A percentile compares a stretch with the other conserved stretches of the same genome.
Conservation (phyloP, 2,329 filamentous ascomycete species). For the Dactylellina parvicollis region DNA sequence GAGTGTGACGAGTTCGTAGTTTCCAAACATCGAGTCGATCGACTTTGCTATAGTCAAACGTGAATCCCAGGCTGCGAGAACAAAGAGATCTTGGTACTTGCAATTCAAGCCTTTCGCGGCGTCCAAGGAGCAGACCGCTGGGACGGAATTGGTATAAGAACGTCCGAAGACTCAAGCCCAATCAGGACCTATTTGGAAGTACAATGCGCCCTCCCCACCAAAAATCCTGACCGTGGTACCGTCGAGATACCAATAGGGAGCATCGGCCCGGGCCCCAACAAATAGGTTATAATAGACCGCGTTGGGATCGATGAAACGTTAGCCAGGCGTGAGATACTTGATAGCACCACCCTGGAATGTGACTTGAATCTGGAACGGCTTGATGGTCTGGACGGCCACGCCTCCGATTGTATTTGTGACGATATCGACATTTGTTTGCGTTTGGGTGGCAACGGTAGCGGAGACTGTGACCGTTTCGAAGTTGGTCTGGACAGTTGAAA, state of each 20-base stretch:
- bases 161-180: slow-evolving; percentile 28
- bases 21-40: neutral
- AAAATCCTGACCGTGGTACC: slow-evolving; percentile 13
- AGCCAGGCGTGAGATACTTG: slow-evolving; percentile 15
- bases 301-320: neutral
- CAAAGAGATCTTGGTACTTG: neutral
- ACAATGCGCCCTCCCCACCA: neutral
- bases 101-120: neutral
- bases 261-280: neutral
- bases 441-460: slow-evolving; percentile 14
- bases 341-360: neutral
- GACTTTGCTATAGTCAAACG: slow-evolving; percentile 16
- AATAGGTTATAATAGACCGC: slow-evolving; percentile 1
- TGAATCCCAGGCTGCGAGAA: slow-evolving; percentile 24
- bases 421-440: neutral
- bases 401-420: slow-evolving; percentile 16
- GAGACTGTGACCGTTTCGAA: slow-evolving; percentile 3
- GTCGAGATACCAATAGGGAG: slow-evolving; percentile 16
- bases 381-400: slow-evolving; percentile 11
- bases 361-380: slow-evolving; percentile 29
- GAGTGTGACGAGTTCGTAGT: slow-evolving; percentile 8
- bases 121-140: slow-evolving; percentile 5
- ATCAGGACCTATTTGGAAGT: neutral
- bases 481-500: slow-evolving; percentile 11
- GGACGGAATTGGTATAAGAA: neutral